phyloP scores from a whole-genome alignment of 1,139 yeast genomes.

The Suhomyces panamericanus region DNA sequence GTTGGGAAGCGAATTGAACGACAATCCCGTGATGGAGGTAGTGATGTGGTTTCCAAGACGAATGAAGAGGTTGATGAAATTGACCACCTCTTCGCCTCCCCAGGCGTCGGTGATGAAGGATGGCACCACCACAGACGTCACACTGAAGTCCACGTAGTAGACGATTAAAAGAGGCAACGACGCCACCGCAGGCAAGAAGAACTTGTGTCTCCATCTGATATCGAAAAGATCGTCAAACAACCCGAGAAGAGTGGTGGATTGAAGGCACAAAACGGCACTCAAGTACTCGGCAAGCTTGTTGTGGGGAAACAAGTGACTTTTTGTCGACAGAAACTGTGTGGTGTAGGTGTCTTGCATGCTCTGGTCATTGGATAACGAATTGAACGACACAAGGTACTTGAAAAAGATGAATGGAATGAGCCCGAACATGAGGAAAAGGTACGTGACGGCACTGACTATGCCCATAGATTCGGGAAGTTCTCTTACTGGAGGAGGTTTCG shows the following conservation, averaged over 20 bases:
- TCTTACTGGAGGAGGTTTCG: slow-evolving; percentile 62
- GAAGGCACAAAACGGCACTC: slow-evolving; percentile 79
- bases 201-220: slow-evolving; percentile 95
- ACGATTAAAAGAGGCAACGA: slow-evolving; percentile 88
- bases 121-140: slow-evolving; percentile 88
- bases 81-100: slow-evolving; percentile 24
- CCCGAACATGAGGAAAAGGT: slow-evolving; percentile 75
- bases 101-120: slow-evolving; percentile 51
- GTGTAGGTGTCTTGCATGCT: slow-evolving; percentile 35
- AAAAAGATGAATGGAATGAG: slow-evolving; percentile 89
- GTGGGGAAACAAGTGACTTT: slow-evolving; percentile 66
- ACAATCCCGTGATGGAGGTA: slow-evolving; percentile 38
- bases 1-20: slow-evolving; percentile 38
- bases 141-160: slow-evolving; percentile 91
- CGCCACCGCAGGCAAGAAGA: slow-evolving; percentile 92
- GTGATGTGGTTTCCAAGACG: slow-evolving; percentile 36
- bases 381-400: slow-evolving; percentile 65
- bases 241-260: slow-evolving; percentile 83
- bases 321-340: slow-evolving; percentile 36
- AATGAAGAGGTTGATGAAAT: slow-evolving; percentile 26
- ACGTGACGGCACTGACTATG: slow-evolving; percentile 77
- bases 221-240: slow-evolving; percentile 93
- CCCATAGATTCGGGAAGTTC: slow-evolving; percentile 89
- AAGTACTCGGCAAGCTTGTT: slow-evolving; percentile 81
- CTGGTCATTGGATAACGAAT: slow-evolving; percentile 37